Conservation (phyloP, 2,329 filamentous ascomycete genomes). For the Phymatotrichopsis omnivora region DNA sequence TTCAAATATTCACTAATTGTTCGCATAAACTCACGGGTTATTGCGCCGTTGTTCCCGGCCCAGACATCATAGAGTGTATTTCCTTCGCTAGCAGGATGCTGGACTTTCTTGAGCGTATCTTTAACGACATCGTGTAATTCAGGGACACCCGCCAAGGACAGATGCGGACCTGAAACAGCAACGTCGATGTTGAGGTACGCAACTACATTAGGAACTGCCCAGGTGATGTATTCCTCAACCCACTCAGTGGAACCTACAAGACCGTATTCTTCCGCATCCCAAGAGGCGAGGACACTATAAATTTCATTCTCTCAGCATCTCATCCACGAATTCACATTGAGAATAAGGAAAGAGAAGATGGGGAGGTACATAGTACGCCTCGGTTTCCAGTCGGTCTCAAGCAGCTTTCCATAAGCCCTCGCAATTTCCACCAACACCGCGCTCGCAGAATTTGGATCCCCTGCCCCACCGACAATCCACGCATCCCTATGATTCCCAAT, state of each 20-base stretch:
- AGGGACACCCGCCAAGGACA: slow-evolving; percentile 58
- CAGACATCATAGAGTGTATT: slow-evolving; percentile 40
- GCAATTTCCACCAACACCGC: slow-evolving; percentile 70
- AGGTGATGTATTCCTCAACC: slow-evolving; percentile 81
- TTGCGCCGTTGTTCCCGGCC: slow-evolving; percentile 48
- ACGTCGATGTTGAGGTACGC: slow-evolving; percentile 84
- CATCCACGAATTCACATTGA: background rate
- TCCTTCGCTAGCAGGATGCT: slow-evolving; percentile 57
- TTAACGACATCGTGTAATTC: slow-evolving; percentile 64
- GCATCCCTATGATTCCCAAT: slow-evolving; percentile 89
- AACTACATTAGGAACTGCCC: slow-evolving; percentile 61
- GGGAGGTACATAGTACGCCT: slow-evolving; percentile 58
- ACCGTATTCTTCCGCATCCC: slow-evolving; percentile 78
- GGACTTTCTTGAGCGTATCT: slow-evolving; percentile 53
- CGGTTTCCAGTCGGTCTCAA: slow-evolving; percentile 69
- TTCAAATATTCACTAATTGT: background rate
- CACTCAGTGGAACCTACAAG: slow-evolving; percentile 81
- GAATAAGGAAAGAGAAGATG: background rate
- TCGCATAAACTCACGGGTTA: too few species aligned
- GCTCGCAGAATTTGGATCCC: slow-evolving; percentile 73
- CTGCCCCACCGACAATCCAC: slow-evolving; percentile 77
- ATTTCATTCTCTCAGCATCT: slow-evolving; percentile 4
- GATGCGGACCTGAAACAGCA: slow-evolving; percentile 54
- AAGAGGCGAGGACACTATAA: slow-evolving; percentile 39
- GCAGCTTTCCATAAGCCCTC: slow-evolving; percentile 60